A percentile compares a stretch with the other conserved stretches of the same genome.
Conservation (phyloP, 2,329 filamentous ascomycete species). For the Ophiostoma angusticollis region DNA sequence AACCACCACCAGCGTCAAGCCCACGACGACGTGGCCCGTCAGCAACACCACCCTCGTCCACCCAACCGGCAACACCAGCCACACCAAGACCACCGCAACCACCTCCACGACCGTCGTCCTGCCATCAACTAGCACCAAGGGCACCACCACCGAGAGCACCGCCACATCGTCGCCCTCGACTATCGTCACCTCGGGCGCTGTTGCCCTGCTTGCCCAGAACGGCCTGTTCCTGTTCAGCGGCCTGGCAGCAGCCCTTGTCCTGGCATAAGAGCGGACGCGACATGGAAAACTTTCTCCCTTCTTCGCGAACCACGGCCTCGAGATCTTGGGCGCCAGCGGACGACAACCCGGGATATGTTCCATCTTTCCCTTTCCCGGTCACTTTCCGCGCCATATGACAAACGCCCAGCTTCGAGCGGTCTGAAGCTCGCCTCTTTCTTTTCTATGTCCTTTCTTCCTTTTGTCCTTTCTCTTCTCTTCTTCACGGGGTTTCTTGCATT, state of each 20-base stretch:
- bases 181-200: conserved; percentile 18
- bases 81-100: conserved; percentile 13
- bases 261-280: conserved; percentile 18
- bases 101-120: conserved; percentile 3
- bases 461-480: neutral
- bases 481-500: conserved; percentile 6
- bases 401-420: no score
- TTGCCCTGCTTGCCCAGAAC: conserved; percentile 25
- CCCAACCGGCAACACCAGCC: conserved; percentile 16
- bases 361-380: conserved; percentile 6
- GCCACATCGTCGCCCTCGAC: conserved; percentile 7
- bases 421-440: neutral
- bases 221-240: conserved; percentile 28
- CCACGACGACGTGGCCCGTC: conserved; percentile 13
- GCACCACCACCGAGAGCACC: conserved; percentile 13
- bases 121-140: conserved; percentile 11
- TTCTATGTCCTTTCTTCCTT: neutral
- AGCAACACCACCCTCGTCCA: conserved; percentile 13
- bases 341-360: conserved; percentile 3
- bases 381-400: no score
- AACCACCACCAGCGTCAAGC: conserved; percentile 17
- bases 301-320: no score
- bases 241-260: conserved; percentile 27
- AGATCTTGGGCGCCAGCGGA: no score
- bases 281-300: neutral